Evolutionary conservation across 2,329 filamentous ascomycete genomes (phyloP).

Genomic region (Aspergillus bombycis): DNA sequence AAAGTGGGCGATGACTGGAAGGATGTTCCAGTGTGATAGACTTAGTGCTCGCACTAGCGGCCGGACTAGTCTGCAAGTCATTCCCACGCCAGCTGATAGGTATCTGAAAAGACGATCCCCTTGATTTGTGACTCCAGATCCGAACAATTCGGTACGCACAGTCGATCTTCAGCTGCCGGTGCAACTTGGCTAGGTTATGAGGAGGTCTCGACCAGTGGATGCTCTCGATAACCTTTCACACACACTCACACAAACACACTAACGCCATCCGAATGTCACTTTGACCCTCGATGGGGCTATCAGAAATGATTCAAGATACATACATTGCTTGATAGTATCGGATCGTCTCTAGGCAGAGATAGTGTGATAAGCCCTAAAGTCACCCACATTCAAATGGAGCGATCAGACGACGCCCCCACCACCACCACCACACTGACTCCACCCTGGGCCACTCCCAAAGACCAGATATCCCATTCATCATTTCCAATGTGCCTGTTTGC

Average conservation of each 20-base stretch:
- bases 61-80: conserved; percentile 16
- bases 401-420: conserved; percentile 17
- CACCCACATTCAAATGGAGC: conserved; percentile 1
- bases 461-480: background rate
- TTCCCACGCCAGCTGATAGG: conserved; percentile 6
- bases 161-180: conserved; percentile 19
- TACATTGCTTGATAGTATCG: background rate
- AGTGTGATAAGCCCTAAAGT: background rate
- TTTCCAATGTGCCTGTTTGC: background rate
- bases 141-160: conserved; percentile 12
- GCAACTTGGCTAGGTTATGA: background rate
- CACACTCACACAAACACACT: background rate
- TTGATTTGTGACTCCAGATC: conserved; percentile 14
- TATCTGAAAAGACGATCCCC: background rate
- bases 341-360: background rate
- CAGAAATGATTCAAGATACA: background rate
- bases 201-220: background rate
- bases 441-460: background rate
- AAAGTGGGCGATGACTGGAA: conserved; percentile 11
- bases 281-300: background rate
- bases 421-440: conserved; percentile 10
- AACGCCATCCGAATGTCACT: background rate
- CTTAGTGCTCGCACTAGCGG: conserved; percentile 5
- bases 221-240: background rate
- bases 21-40: background rate